Conservation (phyloP, 2,329 filamentous ascomycete species). For the Penicillium glabrum region DNA sequence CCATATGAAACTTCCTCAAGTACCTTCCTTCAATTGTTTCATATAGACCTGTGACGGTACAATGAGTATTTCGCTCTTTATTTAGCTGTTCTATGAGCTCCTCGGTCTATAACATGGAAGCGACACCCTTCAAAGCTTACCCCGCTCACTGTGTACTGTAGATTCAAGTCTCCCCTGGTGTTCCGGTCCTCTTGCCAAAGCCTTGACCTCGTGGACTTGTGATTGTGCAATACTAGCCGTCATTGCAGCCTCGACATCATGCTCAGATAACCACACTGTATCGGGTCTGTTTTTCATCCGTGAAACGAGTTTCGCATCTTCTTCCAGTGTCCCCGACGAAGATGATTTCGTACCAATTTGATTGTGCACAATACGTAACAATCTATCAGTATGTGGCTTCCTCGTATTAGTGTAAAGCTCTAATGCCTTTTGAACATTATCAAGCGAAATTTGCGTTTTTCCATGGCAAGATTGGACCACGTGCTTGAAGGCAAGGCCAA, state of each 20-base stretch:
- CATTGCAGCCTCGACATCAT: conserved; percentile 47
- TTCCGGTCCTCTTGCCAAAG: neutral
- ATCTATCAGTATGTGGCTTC: conserved; percentile 42
- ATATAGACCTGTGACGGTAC: no score
- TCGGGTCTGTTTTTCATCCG: conserved; percentile 40
- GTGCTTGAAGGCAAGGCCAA: conserved; percentile 41
- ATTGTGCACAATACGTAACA: conserved; percentile 36
- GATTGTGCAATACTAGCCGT: conserved; percentile 5
- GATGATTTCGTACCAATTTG: conserved; percentile 9
- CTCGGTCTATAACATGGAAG: no score
- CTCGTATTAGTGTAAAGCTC: conserved; percentile 45
- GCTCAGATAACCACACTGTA: conserved; percentile 48
- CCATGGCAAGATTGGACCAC: conserved; percentile 27
- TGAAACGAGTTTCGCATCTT: conserved; percentile 39
- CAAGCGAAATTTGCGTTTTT: neutral
- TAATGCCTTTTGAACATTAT: conserved; percentile 32
- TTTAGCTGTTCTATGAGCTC: neutral
- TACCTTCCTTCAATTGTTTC: no score
- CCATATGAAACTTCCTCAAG: neutral
- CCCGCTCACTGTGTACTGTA: neutral
- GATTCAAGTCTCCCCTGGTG: neutral
- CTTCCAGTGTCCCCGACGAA: conserved; percentile 17
- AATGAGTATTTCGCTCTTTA: no score
- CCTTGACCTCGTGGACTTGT: neutral
- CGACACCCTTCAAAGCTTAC: neutral